Evolutionary conservation across 140 eudicot genomes (phyloP).

Genomic region (Oenanthe javanica): DNA sequence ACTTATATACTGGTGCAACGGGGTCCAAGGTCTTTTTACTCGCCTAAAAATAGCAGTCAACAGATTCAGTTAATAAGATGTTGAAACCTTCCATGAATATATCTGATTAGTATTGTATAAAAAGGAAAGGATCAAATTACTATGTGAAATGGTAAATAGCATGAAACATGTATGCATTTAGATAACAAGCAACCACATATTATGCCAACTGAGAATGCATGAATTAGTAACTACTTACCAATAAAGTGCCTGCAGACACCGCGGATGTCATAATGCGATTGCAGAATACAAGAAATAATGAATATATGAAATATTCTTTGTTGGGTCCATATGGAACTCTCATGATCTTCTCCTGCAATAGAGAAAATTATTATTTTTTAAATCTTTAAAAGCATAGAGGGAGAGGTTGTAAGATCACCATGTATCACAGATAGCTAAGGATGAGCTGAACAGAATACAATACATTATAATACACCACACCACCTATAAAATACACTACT

Average conservation of each 20-base stretch:
- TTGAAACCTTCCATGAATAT: constrained; percentile 1
- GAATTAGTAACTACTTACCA: constrained; percentile 37
- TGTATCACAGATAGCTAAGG: neutral
- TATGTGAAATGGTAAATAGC: neutral
- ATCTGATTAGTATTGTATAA: neutral
- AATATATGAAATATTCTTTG: constrained; percentile 72
- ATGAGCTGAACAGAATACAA: neutral
- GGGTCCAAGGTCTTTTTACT: constrained; percentile 87
- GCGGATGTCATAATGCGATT: constrained; percentile 93
- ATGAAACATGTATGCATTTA: neutral
- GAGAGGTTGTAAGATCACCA: neutral
- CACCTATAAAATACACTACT: neutral
- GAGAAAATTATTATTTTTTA: neutral
- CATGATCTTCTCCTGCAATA: constrained; percentile 93
- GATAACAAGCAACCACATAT: neutral
- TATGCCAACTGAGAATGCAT: neutral
- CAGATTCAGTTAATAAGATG: neutral
- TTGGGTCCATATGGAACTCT: constrained; percentile 93
- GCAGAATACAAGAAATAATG: constrained; percentile 94
- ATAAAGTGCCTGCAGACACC: constrained; percentile 68
- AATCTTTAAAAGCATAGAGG: neutral
- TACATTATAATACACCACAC: no score
- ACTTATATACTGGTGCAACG: constrained; percentile 90
- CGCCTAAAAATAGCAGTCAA: constrained; percentile 34
- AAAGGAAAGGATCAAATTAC: neutral